Evolutionary conservation across 495 filamentous ascomycete genomes (phyloP).

Genomic region (Talaromyces nanjingensis): DNA sequence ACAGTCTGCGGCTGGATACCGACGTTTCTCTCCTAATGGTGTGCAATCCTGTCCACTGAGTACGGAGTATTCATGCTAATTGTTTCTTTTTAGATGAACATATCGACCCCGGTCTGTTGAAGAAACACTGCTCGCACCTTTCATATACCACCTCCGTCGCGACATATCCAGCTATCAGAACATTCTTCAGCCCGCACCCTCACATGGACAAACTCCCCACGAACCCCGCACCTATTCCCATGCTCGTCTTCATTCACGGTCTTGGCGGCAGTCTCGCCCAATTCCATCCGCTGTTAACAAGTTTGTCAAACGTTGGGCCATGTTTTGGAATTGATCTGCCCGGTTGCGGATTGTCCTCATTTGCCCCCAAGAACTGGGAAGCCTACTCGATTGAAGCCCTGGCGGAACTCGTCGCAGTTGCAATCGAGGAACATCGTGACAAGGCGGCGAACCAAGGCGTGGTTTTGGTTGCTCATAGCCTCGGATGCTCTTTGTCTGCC

Average conservation of each 20-base stretch:
- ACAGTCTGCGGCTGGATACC: slow-evolving; percentile 2
- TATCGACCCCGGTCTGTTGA: slow-evolving; percentile 69
- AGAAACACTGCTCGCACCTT: slow-evolving; percentile 64
- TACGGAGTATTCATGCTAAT: neutral
- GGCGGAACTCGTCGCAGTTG: slow-evolving; percentile 60
- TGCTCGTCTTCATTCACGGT: slow-evolving; percentile 87
- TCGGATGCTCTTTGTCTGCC: slow-evolving; percentile 76
- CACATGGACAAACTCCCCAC: slow-evolving; percentile 71
- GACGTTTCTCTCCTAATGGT: slow-evolving; percentile 8
- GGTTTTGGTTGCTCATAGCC: slow-evolving; percentile 78
- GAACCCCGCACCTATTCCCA: slow-evolving; percentile 64
- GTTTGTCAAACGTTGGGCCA: slow-evolving; percentile 76
- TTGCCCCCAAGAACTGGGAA: slow-evolving; percentile 62
- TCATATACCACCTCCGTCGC: slow-evolving; percentile 63
- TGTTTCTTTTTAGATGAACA: slow-evolving; percentile 9
- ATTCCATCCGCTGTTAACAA: slow-evolving; percentile 75
- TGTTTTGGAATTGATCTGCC: slow-evolving; percentile 87
- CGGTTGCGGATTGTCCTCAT: slow-evolving; percentile 75
- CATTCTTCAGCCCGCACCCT: slow-evolving; percentile 76
- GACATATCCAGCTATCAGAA: slow-evolving; percentile 70
- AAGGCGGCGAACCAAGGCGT: slow-evolving; percentile 62
- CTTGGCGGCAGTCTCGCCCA: slow-evolving; percentile 85
- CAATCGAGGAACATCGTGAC: slow-evolving; percentile 66
- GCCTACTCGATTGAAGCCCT: slow-evolving; percentile 75
- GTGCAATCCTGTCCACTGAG: neutral